These are phyloP conservation scores for Chrysosporium keratinophilum DNA, from an alignment of 2,329 filamentous ascomycete species.

Conservation along the genomic window DNA sequence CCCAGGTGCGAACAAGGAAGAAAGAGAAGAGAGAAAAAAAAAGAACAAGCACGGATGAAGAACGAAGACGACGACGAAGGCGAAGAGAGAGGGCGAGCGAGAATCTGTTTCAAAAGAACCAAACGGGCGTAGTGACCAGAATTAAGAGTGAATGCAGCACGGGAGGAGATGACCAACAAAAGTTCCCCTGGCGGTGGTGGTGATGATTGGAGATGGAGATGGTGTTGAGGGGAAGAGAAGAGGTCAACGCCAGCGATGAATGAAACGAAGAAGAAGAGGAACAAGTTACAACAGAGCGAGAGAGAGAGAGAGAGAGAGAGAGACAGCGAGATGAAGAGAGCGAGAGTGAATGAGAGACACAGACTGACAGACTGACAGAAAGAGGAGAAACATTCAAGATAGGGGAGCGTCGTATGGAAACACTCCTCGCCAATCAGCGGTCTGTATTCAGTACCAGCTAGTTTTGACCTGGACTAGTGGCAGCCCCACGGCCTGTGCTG, in stretches of 20 bases:
- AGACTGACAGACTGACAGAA: background rate
- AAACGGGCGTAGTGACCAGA: background rate
- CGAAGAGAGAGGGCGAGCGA: background rate
- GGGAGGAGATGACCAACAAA: background rate
- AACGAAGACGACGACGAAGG: background rate
- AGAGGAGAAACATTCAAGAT: background rate
- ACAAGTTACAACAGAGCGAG: background rate
- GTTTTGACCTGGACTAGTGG: background rate
- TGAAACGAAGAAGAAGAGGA: background rate
- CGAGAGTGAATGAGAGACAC: background rate
- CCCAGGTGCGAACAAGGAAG: conserved; percentile 27
- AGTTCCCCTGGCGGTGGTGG: background rate
- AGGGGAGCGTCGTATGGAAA: background rate
- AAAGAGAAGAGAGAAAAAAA: conserved; percentile 19
- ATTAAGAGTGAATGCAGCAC: background rate
- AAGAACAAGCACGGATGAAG: conserved; percentile 20
- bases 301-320: background rate
- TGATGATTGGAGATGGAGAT: background rate
- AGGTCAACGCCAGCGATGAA: conserved; percentile 6
- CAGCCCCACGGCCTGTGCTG: background rate
- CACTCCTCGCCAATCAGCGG: background rate
- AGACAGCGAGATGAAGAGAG: background rate
- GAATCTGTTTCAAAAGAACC: no score
- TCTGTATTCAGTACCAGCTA: background rate
- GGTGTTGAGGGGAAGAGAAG: background rate